A percentile compares a stretch with the other conserved stretches of the same genome.
These are phyloP conservation scores for Annulohypoxylon maeteangense DNA, from an alignment of 495 filamentous ascomycete species.

Conservation along the genomic window DNA sequence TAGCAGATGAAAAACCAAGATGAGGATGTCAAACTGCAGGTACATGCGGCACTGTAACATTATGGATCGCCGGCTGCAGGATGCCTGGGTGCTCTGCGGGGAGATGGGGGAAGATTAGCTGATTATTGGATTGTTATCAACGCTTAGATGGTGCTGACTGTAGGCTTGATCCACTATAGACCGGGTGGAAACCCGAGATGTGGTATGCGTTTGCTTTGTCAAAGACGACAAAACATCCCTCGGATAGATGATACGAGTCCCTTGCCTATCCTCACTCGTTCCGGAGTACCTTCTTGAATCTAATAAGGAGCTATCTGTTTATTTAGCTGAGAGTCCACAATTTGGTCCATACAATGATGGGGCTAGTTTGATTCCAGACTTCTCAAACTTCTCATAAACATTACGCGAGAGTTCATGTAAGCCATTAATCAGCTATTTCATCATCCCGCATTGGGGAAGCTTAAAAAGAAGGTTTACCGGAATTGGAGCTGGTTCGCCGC, in stretches of 20 bases:
- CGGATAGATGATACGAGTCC: constrained; percentile 1
- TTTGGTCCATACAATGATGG: constrained; percentile 13
- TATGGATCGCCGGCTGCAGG: constrained; percentile 1
- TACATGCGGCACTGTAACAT: constrained; percentile 11
- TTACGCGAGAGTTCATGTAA: constrained; percentile 35
- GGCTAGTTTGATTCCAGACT: constrained; percentile 5
- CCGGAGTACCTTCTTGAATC: not conserved
- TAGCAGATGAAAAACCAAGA: not conserved
- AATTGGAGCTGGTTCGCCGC: constrained; percentile 3
- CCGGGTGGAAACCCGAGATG: not conserved
- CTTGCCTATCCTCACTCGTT: not conserved
- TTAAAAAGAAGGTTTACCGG: constrained; percentile 8
- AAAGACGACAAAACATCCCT: constrained; percentile 27
- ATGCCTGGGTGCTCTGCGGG: constrained; percentile 1
- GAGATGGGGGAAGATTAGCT: not conserved
- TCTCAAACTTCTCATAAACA: constrained; percentile 32
- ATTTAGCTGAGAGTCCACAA: not conserved
- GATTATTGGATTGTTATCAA: constrained; percentile 18
- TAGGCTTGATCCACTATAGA: not conserved
- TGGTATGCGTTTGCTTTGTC: constrained; percentile 35
- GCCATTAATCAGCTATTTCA: constrained; percentile 40
- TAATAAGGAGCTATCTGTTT: not conserved
- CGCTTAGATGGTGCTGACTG: constrained; percentile 31
- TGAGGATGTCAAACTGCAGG: constrained; percentile 8
- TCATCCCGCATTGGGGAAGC: constrained; percentile 19